Evolutionary conservation across 305 asterid species (phyloP).

Genomic region (Fraxinus albicans): DNA sequence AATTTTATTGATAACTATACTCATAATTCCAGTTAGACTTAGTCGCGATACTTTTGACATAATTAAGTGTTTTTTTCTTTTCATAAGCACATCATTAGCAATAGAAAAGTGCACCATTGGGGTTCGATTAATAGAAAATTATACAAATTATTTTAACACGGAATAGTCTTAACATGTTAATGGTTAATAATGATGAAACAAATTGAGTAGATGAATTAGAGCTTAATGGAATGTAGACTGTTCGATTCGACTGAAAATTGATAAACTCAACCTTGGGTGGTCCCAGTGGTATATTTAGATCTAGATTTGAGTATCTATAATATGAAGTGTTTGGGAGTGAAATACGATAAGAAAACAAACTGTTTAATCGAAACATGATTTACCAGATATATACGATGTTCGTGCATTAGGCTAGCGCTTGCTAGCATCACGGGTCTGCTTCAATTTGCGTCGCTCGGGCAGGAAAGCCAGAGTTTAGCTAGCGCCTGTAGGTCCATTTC

Average conservation of each 20-base stretch:
- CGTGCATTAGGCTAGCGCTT: neutral
- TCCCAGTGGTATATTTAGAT: too few species aligned
- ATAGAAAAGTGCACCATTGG: neutral
- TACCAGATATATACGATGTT: too few species aligned
- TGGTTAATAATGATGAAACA: too few species aligned
- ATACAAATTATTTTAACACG: too few species aligned
- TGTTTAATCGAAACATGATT: too few species aligned
- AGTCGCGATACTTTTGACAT: slow-evolving; percentile 6
- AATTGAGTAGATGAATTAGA: too few species aligned
- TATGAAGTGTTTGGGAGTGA: neutral
- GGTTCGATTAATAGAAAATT: too few species aligned
- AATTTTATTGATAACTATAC: too few species aligned
- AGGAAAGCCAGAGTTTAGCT: neutral
- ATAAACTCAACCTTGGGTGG: too few species aligned
- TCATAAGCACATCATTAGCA: slow-evolving; percentile 21
- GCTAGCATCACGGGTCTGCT: neutral
- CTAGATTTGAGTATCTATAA: neutral
- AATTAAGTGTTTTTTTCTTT: slow-evolving; percentile 19
- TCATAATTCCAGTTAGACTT: neutral
- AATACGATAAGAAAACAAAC: neutral
- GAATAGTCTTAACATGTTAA: too few species aligned
- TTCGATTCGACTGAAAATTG: too few species aligned
- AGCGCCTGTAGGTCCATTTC: neutral
- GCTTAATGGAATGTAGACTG: too few species aligned
- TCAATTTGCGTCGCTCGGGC: neutral